Base-by-base conservation (phyloP, 768 basidiomycete genomes). In the Agaricus sinodeliciosus region DNA sequence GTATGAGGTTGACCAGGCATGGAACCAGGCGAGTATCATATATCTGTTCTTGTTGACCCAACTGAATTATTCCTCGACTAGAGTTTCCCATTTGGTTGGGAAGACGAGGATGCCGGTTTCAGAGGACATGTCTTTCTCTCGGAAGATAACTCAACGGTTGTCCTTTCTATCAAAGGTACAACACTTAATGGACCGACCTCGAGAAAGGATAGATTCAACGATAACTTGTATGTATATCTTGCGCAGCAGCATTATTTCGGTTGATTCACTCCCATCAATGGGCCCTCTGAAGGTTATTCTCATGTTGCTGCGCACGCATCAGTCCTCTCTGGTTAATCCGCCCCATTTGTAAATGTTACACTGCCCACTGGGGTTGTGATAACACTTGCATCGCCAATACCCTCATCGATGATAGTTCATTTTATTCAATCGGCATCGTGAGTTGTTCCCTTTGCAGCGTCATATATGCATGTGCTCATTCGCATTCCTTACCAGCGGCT, bases 221-320 rank as follows among this genome's bases (percentile, higher is more conserved):
- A 96, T 67, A 91, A 91, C 60, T 60, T 90, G 66, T 77, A 52
- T 15, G 72, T 60, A 2, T 46, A 18, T 22, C 41, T 9, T 34
- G 3, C 26, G 25, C n/a, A 12, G 12, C n/a, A 9, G 43, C 31
- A 15, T 15, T 48, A 16, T 51, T 48, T 42, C 31, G 43, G 9
- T 28, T 42, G 22, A 15, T 28, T 27, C 41, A 34, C 34, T 31
- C 19, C 43, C 25, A 31, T 31, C 31, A 31, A 31, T 31, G 8
- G 11, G 8, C 11, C 11, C 1, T 8, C 6, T 8, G 7, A 48
- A 73, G 73, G 43, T 67, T 91, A 15, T 91, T 90, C 63, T 89
- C 93, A 0, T 98, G 95, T 69, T 97, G 95, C 64, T 98, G 95
- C 61, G 94, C 93, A 13, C 77, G 84, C 28, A 87, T 94, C 34